Evolutionary conservation across 345 rosid genomes (phyloP).

Genomic region (Bretschneidera sinensis): DNA sequence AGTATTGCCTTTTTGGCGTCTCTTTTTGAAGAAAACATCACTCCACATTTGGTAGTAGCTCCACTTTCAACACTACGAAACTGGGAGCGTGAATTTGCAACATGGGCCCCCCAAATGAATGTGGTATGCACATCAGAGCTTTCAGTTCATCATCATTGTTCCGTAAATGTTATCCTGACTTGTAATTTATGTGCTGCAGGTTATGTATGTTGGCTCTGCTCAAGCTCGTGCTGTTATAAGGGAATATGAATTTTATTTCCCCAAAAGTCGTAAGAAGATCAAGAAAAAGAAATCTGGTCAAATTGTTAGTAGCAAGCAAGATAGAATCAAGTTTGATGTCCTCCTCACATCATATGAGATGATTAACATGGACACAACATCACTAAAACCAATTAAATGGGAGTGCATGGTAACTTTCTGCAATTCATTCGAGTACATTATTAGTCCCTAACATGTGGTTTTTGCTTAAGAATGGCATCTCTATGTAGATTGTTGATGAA

Average conservation of each 20-base stretch:
- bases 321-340: conserved; percentile 95
- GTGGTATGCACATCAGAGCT: conserved; percentile 56
- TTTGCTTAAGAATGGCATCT: conserved; percentile 23
- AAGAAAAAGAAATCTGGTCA: conserved; percentile 94
- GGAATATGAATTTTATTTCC: conserved; percentile 87
- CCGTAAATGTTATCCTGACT: conserved; percentile 8
- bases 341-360: conserved; percentile 98
- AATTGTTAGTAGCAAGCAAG: conserved; percentile 68
- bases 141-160: conserved; percentile 3
- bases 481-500: conserved; percentile 92
- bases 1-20: conserved; percentile 98
- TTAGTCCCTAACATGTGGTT: conserved; percentile 10
- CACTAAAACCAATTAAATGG: conserved; percentile 92
- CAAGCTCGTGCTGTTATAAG: conserved; percentile 88
- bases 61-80: conserved; percentile 97
- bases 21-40: conserved; percentile 57
- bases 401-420: conserved; percentile 82
- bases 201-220: conserved; percentile 89
- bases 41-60: conserved; percentile 93
- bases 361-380: conserved; percentile 79
- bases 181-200: conserved; percentile 37
- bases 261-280: conserved; percentile 64
- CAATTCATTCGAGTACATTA: conserved; percentile 11
- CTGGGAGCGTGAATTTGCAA: conserved; percentile 98
- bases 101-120: conserved; percentile 99